Conservation (phyloP, 176 grass and related monocot species). For the Zea mays region Zm-B73-REFERENCE-NAM-5.0 NC_050098.1:180295001-180295500, state of each 20-base stretch:
- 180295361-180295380: background rate
- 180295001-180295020: slow-evolving; percentile 94
- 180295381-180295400: slow-evolving; percentile 17
- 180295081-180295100: background rate
- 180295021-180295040: slow-evolving; percentile 11
- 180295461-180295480: slow-evolving; percentile 28
- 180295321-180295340: background rate
- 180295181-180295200: background rate
- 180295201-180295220: background rate
- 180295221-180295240: background rate
- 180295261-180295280: slow-evolving; percentile 15
- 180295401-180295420: background rate
- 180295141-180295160: background rate
- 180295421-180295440: background rate
- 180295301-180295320: background rate
- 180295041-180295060: slow-evolving; percentile 18
- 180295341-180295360: background rate
- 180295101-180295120: slow-evolving; percentile 22
- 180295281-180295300: background rate
- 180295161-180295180: background rate
- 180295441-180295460: slow-evolving; percentile 33
- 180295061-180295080: background rate
- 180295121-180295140: background rate
- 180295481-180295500: slow-evolving; percentile 36
- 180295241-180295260: background rate